Percentiles rank a stretch among this genome's conserved stretches.
phyloP scores from a whole-genome alignment of 2,329 filamentous ascomycete species.

The Penicillium sclerotiorum region DNA sequence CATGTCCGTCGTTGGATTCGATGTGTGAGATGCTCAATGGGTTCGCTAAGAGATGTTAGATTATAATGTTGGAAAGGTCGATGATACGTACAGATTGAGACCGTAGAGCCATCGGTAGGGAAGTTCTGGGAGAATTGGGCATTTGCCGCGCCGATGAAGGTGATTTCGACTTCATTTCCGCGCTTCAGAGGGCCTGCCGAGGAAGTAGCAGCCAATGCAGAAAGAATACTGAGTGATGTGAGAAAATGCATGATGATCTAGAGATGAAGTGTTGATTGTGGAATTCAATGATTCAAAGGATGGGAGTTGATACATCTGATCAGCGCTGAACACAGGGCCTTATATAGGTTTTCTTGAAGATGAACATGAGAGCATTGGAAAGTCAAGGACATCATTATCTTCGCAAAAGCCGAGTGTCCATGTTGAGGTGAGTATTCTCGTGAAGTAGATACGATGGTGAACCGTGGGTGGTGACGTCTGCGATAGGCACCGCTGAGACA shows the following conservation, averaged over 20 bases:
- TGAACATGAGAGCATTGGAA: not conserved
- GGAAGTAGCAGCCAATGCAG: slow-evolving; percentile 1
- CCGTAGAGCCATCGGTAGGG: slow-evolving; percentile 15
- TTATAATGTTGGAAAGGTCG: not conserved
- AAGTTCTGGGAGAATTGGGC: slow-evolving; percentile 22
- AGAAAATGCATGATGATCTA: not conserved
- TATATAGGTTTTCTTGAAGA: not conserved
- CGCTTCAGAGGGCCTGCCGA: slow-evolving; percentile 3
- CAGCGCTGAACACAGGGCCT: not conserved
- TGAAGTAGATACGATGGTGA: not conserved
- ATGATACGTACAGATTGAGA: slow-evolving; percentile 16
- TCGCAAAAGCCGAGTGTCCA: too few species aligned
- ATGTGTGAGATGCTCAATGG: slow-evolving; percentile 24
- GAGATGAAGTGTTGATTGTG: not conserved
- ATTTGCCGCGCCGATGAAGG: slow-evolving; percentile 22
- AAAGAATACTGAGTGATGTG: not conserved
- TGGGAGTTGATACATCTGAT: not conserved
- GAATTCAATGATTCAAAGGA: not conserved
- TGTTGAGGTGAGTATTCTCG: not conserved
- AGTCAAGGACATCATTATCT: slow-evolving; percentile 1
- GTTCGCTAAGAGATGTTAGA: slow-evolving; percentile 12
- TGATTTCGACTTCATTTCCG: slow-evolving; percentile 6
- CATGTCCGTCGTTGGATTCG: slow-evolving; percentile 1
- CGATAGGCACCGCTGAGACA: not conserved
- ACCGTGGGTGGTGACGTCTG: not conserved